Base-by-base conservation (phyloP, 75 land plant species). In the Selaginella tamariscina region DNA sequence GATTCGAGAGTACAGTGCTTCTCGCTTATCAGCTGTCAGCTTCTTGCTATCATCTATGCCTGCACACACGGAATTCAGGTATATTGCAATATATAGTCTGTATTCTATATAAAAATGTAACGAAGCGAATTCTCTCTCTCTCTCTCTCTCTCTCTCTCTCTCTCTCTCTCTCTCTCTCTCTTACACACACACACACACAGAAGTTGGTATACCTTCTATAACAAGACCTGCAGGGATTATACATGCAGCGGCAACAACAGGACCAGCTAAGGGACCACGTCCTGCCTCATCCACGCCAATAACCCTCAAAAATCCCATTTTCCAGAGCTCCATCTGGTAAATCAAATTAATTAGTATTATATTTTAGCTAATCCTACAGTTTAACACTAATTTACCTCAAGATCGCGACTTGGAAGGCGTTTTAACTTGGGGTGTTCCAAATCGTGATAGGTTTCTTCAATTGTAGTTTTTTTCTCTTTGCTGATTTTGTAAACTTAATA, bases 231-330 rank as follows among this genome's bases (percentile, higher is more conserved):
- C 65, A n/a, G 76, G 76, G 20, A 74, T 74, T 22, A 74, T 74
- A 30, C 76, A 74, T 1, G 76, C 76, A 49, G 76, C 76, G 18
- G 76, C 76, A 8, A 74, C 76, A 30, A 74, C 76, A 69, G 76
- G 76, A 26, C 76, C 76, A 33, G 76, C 76, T n/a, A 74, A 56
- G 2, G 76, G 76, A 28, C 76, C 76, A 20, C 76, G 55, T 31
- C 76, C 76, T 28, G 76, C 76, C 60, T 74, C 76, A 63, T 74
- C 76, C 44, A 74, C 76, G 23, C 76, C 76, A 18, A 68, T 69
- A 32, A 74, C 65, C 27, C 56, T 32, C 9, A 32, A 32, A 26
- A 69, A 74, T 21, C 76, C 76, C 20, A 68, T 32, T 68, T 74
- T 57, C 76, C 76, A 74, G 31, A 74, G 72, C 66, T 69, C 70